Evolutionary conservation across 768 basidiomycete genomes (phyloP).

Genomic region (Phylloporus sp.): DNA sequence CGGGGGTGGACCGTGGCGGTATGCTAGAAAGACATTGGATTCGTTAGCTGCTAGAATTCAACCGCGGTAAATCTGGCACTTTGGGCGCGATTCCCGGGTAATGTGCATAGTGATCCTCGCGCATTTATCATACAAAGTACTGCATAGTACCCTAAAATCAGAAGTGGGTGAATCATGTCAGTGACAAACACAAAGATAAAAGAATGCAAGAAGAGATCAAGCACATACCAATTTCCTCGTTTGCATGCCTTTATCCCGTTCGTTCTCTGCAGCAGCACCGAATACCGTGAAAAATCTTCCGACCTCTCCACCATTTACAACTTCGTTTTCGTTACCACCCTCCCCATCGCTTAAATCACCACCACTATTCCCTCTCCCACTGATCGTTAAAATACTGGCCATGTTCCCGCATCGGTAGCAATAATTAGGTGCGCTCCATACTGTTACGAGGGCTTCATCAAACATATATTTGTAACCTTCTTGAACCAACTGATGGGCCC

Average conservation of each 20-base stretch:
- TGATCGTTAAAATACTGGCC: slow-evolving; percentile 85
- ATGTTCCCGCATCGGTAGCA: slow-evolving; percentile 86
- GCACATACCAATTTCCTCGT: slow-evolving; percentile 64
- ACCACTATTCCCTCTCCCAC: slow-evolving; percentile 47
- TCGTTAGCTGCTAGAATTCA: too few relatives aligned
- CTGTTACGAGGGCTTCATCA: slow-evolving; percentile 84
- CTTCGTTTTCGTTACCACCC: background rate
- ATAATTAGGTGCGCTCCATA: slow-evolving; percentile 91
- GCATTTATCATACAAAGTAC: slow-evolving; percentile 34
- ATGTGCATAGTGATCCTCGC: slow-evolving; percentile 1
- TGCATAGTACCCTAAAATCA: slow-evolving; percentile 35
- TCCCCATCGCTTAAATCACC: slow-evolving; percentile 11
- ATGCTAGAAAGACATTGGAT: too few relatives aligned
- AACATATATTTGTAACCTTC: slow-evolving; percentile 98
- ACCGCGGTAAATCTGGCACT: too few relatives aligned
- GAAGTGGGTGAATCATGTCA: background rate
- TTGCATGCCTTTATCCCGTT: slow-evolving; percentile 76
- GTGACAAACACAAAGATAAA: background rate
- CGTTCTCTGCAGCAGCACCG: slow-evolving; percentile 85
- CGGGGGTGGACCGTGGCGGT: too few relatives aligned
- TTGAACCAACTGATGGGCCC: slow-evolving; percentile 95
- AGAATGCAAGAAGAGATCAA: background rate
- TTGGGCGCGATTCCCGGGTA: background rate
- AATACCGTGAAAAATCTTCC: slow-evolving; percentile 74
- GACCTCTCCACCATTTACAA: slow-evolving; percentile 13